These are phyloP conservation scores for Sporisorium scitamineum DNA, from an alignment of 1,284 basidiomycete species.

Conservation along the genomic window DNA sequence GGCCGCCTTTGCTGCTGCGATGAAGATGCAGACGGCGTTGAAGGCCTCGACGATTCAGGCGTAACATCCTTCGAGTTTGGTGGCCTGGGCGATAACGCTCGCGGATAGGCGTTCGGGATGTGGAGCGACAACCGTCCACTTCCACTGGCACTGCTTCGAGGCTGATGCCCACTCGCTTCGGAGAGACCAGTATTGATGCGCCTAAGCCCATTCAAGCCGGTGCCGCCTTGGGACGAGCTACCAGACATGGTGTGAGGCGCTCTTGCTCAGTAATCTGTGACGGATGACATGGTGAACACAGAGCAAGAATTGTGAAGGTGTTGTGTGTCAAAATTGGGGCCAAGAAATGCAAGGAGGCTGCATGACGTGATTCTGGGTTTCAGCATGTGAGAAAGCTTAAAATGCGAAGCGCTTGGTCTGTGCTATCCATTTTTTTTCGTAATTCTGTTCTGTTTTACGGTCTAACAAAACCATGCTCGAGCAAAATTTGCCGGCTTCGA, in stretches of 20 bases:
- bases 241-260: constrained; percentile 2
- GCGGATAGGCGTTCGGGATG: constrained; percentile 40
- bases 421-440: no score
- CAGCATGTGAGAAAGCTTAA: neutral
- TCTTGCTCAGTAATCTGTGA: neutral
- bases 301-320: neutral
- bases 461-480: no score
- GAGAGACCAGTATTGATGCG: constrained; percentile 36
- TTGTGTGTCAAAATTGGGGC: neutral
- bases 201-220: constrained; percentile 1
- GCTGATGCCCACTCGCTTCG: constrained; percentile 8
- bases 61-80: constrained; percentile 4
- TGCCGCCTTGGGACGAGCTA: neutral
- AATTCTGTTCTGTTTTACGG: no score
- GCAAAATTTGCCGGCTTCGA: no score
- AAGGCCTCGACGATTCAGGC: constrained; percentile 4
- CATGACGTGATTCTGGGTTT: neutral
- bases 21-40: neutral
- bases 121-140: constrained; percentile 32
- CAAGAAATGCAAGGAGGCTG: neutral
- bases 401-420: no score
- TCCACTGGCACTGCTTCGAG: constrained; percentile 17
- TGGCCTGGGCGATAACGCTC: constrained; percentile 14
- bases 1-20: neutral
- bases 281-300: neutral